These are phyloP conservation scores for Pleomassaria siparia DNA, from an alignment of 2,329 filamentous ascomycete genomes.

Conservation along the genomic window DNA sequence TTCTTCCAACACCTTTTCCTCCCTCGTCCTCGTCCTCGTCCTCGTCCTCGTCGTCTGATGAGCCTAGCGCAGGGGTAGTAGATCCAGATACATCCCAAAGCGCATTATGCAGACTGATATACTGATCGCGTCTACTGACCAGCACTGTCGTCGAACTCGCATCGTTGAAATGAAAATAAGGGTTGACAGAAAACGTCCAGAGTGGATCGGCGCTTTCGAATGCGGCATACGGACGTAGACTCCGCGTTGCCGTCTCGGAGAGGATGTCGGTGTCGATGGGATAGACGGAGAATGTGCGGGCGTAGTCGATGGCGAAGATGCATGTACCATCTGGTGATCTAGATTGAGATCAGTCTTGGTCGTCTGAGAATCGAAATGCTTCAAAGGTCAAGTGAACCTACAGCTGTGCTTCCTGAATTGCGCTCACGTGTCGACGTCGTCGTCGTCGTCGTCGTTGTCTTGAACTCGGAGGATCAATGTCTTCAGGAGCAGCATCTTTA, in stretches of 20 bases:
- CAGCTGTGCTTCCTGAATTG: conserved; percentile 33
- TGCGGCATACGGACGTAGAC: conserved; percentile 50
- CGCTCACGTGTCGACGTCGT: conserved; percentile 18
- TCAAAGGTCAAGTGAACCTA: conserved; percentile 8
- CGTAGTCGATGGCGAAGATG: conserved; percentile 55
- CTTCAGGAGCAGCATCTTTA: too few relatives aligned
- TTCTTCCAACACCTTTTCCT: too few relatives aligned
- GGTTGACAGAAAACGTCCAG: conserved; percentile 57
- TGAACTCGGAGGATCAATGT: too few relatives aligned
- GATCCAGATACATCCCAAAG: conserved; percentile 44
- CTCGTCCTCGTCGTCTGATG: background rate
- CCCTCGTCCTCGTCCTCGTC: too few relatives aligned
- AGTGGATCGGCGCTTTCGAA: conserved; percentile 53
- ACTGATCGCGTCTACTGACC: conserved; percentile 55
- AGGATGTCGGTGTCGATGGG: conserved; percentile 18
- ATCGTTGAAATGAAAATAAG: conserved; percentile 56
- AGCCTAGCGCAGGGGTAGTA: conserved; percentile 9
- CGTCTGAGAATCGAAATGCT: too few relatives aligned
- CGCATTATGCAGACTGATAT: conserved; percentile 59
- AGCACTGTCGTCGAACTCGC: conserved; percentile 54
- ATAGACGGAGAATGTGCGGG: conserved; percentile 58
- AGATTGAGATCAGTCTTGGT: background rate
- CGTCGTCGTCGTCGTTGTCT: background rate
- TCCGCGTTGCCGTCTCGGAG: conserved; percentile 5
- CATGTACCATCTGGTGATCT: conserved; percentile 60